These are phyloP conservation scores for Malus domestica DNA, from an alignment of 306 rosid species.

Conservation along the genomic window DNA sequence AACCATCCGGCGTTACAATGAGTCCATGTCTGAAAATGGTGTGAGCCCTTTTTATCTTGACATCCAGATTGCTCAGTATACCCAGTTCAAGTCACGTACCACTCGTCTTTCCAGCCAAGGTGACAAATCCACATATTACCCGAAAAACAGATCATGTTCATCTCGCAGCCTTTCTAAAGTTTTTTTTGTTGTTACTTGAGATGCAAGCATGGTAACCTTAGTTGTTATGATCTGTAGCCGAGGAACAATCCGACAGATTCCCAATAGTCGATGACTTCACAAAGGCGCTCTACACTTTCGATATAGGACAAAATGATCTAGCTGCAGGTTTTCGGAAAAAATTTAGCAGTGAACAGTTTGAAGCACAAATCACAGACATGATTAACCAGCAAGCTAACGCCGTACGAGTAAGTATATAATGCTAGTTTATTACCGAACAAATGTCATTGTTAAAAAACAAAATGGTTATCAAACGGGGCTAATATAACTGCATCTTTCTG, in stretches of 20 bases:
- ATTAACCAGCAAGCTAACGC: constrained; percentile 38
- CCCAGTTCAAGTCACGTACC: constrained; percentile 54
- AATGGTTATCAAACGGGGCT: too few relatives aligned
- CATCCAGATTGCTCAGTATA: constrained; percentile 51
- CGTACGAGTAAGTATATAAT: constrained; percentile 32
- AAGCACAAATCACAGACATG: constrained; percentile 32
- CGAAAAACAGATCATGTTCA: too few relatives aligned
- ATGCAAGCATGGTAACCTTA: not conserved
- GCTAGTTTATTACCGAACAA: too few relatives aligned
- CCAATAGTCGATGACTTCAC: constrained; percentile 61
- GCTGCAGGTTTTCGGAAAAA: constrained; percentile 34
- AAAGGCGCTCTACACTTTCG: constrained; percentile 63
- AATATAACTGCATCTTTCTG: too few relatives aligned
- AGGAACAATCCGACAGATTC: constrained; percentile 15
- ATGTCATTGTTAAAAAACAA: too few relatives aligned
- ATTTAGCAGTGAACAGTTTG: constrained; percentile 26
- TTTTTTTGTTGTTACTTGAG: too few relatives aligned
- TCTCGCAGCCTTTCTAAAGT: too few relatives aligned
- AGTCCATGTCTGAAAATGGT: constrained; percentile 39
- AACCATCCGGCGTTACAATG: constrained; percentile 48
- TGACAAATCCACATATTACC: not conserved
- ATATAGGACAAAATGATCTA: constrained; percentile 85
- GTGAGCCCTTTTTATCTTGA: constrained; percentile 63
- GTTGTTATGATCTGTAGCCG: constrained; percentile 19
- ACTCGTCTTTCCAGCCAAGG: constrained; percentile 39